Evolutionary conservation across 2,329 filamentous ascomycete species (phyloP).

Genomic region (Nemania sp.): DNA sequence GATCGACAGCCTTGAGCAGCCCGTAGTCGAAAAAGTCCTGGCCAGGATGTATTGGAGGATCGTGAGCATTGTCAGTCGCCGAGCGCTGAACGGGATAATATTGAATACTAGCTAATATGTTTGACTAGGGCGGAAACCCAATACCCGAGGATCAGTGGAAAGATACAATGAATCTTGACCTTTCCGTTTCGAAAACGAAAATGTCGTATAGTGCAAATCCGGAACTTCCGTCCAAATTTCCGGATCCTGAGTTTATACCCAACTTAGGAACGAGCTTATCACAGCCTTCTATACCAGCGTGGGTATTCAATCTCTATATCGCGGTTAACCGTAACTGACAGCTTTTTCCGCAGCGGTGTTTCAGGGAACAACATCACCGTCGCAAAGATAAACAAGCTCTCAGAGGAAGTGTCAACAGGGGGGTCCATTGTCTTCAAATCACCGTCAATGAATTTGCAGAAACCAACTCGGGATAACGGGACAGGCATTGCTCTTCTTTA

Average conservation of each 20-base stretch:
- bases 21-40: conserved; percentile 18
- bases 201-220: conserved; percentile 21
- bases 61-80: conserved; percentile 14
- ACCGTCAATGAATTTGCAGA: conserved; percentile 16
- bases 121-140: conserved; percentile 11
- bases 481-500: conserved; percentile 23
- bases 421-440: conserved; percentile 24
- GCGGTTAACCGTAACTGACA: not conserved
- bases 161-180: conserved; percentile 15
- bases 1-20: conserved; percentile 14
- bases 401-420: conserved; percentile 6
- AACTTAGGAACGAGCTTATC: conserved; percentile 12
- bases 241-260: conserved; percentile 16
- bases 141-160: conserved; percentile 19
- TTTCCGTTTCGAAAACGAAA: conserved; percentile 21
- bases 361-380: conserved; percentile 18
- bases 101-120: conserved; percentile 1
- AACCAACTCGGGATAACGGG: conserved; percentile 11
- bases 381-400: conserved; percentile 20
- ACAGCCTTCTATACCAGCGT: not conserved
- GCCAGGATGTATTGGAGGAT: conserved; percentile 25
- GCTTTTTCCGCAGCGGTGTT: conserved; percentile 12
- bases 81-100: not conserved
- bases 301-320: not conserved
- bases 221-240: not conserved